A percentile compares a stretch with the other conserved stretches of the same genome.
These are phyloP conservation scores for Cymbopogon flexuosus DNA, from an alignment of 202 grass and related monocot genomes.

Conservation along the genomic window DNA sequence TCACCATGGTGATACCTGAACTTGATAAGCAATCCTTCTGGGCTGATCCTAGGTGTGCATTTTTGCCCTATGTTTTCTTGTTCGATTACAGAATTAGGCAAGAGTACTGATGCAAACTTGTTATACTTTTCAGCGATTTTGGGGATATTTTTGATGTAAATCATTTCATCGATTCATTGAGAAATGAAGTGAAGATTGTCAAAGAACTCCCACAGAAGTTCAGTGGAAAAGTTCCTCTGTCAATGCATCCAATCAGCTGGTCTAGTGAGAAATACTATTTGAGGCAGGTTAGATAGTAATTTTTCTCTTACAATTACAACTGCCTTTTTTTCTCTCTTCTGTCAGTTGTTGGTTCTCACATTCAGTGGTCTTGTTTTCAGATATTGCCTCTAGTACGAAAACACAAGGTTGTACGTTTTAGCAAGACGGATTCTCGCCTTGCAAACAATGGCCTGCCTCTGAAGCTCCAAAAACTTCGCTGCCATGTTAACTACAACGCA, in stretches of 20 bases:
- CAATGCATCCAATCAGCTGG: slow-evolving; percentile 92
- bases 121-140: slow-evolving; percentile 65
- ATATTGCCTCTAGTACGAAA: slow-evolving; percentile 79
- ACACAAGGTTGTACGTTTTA: slow-evolving; percentile 90
- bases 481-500: slow-evolving; percentile 71
- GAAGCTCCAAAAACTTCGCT: slow-evolving; percentile 82
- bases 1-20: slow-evolving; percentile 84
- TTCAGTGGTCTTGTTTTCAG: slow-evolving; percentile 45
- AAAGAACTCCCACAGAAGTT: slow-evolving; percentile 71
- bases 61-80: slow-evolving; percentile 8
- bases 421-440: slow-evolving; percentile 73
- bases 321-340: not conserved
- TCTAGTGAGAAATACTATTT: slow-evolving; percentile 94
- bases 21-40: slow-evolving; percentile 98
- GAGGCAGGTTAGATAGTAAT: slow-evolving; percentile 57
- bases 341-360: slow-evolving; percentile 12
- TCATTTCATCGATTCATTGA: slow-evolving; percentile 89
- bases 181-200: slow-evolving; percentile 88
- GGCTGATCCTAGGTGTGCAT: slow-evolving; percentile 85
- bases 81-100: slow-evolving; percentile 9
- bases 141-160: slow-evolving; percentile 85
- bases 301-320: slow-evolving; percentile 15
- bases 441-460: slow-evolving; percentile 86
- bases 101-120: not conserved
- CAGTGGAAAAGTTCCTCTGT: slow-evolving; percentile 45